phyloP scores from a whole-genome alignment of 2,329 filamentous ascomycete genomes.

The Verticillium longisporum region DNA sequence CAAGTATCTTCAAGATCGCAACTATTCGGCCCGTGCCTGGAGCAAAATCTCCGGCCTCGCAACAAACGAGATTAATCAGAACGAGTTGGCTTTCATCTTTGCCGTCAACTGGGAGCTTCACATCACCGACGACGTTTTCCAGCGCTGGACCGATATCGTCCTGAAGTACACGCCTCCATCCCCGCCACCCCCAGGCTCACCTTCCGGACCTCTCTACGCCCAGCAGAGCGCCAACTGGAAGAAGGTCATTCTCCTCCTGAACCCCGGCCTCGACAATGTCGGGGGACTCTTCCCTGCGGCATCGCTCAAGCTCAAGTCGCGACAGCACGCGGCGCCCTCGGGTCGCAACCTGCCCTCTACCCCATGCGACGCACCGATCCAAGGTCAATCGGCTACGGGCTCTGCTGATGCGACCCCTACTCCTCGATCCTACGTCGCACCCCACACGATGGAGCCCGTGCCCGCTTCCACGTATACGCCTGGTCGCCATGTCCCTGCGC shows the following conservation, averaged over 20 bases:
- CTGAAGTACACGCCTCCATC: conserved; percentile 70
- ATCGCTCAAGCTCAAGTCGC: conserved; percentile 12
- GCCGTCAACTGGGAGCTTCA: conserved; percentile 94
- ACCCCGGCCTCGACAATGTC: conserved; percentile 52
- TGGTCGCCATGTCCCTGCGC: conserved; percentile 41
- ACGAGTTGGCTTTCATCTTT: conserved; percentile 85
- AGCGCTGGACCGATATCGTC: conserved; percentile 90
- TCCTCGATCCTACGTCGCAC: conserved; percentile 31
- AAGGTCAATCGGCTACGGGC: not conserved
- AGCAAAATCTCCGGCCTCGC: conserved; percentile 98
- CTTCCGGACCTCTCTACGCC: conserved; percentile 30
- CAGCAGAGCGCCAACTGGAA: conserved; percentile 51
- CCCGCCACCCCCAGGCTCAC: conserved; percentile 45
- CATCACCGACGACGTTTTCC: conserved; percentile 81
- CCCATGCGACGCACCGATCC: not conserved
- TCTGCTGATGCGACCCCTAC: conserved; percentile 29
- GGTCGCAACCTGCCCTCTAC: not conserved
- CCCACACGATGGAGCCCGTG: conserved; percentile 43
- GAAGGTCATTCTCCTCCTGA: conserved; percentile 48
- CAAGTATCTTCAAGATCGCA: conserved; percentile 96
- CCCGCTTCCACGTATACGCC: conserved; percentile 34
- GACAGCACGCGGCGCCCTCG: conserved; percentile 27
- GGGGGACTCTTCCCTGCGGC: conserved; percentile 38
- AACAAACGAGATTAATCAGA: conserved; percentile 90
- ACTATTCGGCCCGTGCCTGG: conserved; percentile 96